phyloP scores from a whole-genome alignment of 805 yeast genomes.

The Saccharomycodes ludwigii region DNA sequence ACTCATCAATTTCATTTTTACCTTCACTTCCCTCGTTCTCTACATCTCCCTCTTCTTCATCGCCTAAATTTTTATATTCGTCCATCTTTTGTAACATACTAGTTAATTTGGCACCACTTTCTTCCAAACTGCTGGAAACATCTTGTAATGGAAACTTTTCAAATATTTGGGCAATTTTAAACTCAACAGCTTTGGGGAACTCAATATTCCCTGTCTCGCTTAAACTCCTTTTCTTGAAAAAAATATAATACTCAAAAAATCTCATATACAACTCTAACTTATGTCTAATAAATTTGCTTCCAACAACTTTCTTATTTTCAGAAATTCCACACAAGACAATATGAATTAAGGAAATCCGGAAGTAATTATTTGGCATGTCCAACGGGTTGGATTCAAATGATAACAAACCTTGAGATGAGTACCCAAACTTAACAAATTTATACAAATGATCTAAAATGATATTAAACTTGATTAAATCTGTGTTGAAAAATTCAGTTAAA shows the following conservation, averaged over 20 bases:
- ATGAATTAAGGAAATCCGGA: slow-evolving; percentile 49
- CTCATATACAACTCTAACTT: slow-evolving; percentile 32
- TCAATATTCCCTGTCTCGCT: slow-evolving; percentile 52
- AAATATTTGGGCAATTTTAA: slow-evolving; percentile 11
- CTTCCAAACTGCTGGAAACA: slow-evolving; percentile 28
- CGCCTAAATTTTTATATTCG: slow-evolving; percentile 8
- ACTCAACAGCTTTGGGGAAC: slow-evolving; percentile 31
- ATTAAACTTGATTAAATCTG: slow-evolving; percentile 31
- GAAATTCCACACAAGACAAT: slow-evolving; percentile 28
- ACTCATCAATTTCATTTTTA: slow-evolving; percentile 5
- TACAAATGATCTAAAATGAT: slow-evolving; percentile 41
- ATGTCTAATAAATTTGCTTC: slow-evolving; percentile 3
- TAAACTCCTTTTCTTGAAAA: slow-evolving; percentile 46
- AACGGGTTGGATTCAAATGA: slow-evolving; percentile 27
- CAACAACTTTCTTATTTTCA: slow-evolving; percentile 10
- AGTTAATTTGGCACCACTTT: slow-evolving; percentile 29
- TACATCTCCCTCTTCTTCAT: slow-evolving; percentile 15
- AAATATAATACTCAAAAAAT: slow-evolving; percentile 61
- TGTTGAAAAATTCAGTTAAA: slow-evolving; percentile 44
- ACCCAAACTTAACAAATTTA: slow-evolving; percentile 52
- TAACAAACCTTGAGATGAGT: slow-evolving; percentile 45
- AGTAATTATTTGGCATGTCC: slow-evolving; percentile 62
- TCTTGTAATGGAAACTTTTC: slow-evolving; percentile 26
- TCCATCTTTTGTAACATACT: slow-evolving; percentile 7
- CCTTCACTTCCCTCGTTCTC: slow-evolving; percentile 7